phyloP scores from a whole-genome alignment of 148 eudicot genomes.

The Chenopodium formosanum region DNA sequence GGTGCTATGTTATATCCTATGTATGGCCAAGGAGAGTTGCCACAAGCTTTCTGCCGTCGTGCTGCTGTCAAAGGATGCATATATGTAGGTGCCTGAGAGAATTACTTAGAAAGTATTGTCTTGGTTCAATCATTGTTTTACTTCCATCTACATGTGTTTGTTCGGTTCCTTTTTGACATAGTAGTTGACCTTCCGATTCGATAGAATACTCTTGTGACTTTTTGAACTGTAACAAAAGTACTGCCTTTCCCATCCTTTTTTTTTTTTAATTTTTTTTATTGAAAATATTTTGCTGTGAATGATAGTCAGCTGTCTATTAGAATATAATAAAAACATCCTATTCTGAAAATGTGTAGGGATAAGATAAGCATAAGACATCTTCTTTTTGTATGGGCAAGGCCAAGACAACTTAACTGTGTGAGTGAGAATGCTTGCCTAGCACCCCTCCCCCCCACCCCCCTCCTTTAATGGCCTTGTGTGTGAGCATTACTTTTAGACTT shows the following conservation, averaged over 20 bases:
- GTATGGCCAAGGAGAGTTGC: conserved; percentile 93
- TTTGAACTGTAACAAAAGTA: background rate
- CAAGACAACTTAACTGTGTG: background rate
- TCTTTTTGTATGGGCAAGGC: background rate
- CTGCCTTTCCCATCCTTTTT: background rate
- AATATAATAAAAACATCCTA: too few species aligned
- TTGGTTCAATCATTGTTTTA: conserved; percentile 1
- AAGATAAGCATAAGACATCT: background rate
- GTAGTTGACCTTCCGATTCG: background rate
- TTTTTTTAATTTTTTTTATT: too few species aligned
- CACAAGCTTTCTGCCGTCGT: conserved; percentile 95
- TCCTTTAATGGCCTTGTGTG: background rate
- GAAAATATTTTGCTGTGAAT: background rate
- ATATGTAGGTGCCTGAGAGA: conserved; percentile 56
- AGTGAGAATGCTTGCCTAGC: background rate
- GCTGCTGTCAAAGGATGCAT: conserved; percentile 98
- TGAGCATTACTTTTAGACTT: background rate
- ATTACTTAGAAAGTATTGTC: background rate
- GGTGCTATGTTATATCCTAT: conserved; percentile 90
- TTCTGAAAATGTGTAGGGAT: background rate
- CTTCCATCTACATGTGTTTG: background rate
- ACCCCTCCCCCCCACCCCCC: background rate
- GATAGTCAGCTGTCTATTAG: background rate
- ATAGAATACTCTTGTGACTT: background rate
- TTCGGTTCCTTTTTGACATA: background rate